These are phyloP conservation scores for Colletotrichum sidae DNA, from an alignment of 2,329 filamentous ascomycete species.

Conservation along the genomic window DNA sequence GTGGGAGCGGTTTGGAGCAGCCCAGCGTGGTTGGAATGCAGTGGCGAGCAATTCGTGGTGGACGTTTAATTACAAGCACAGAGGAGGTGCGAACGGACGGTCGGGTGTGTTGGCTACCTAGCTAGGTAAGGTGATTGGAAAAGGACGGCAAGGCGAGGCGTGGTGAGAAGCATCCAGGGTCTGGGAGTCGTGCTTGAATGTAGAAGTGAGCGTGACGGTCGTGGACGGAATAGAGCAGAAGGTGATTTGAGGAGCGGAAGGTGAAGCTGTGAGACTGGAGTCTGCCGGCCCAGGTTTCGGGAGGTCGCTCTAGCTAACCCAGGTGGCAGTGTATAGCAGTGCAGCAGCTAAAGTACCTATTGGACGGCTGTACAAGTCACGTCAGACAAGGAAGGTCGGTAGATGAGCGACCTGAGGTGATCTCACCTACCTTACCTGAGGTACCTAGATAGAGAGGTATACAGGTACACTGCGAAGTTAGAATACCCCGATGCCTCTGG, in stretches of 20 bases:
- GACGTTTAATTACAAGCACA: constrained; percentile 33
- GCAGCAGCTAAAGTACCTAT: constrained; percentile 1
- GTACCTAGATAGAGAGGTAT: too few species aligned
- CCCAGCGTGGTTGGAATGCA: constrained; percentile 30
- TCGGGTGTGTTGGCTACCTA: constrained; percentile 5
- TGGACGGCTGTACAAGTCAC: too few species aligned
- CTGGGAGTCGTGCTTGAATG: constrained; percentile 27
- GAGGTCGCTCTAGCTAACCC: neutral
- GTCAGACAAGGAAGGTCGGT: too few species aligned
- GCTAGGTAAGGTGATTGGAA: constrained; percentile 9
- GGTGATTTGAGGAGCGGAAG: constrained; percentile 17
- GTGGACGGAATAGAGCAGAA: neutral
- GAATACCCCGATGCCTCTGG: too few species aligned
- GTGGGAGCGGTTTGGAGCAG: constrained; percentile 6
- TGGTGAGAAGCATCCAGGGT: constrained; percentile 15
- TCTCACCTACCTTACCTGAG: too few species aligned
- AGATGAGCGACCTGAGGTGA: too few species aligned
- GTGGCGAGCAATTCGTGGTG: constrained; percentile 33
- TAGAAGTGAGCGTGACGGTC: neutral
- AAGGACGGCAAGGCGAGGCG: constrained; percentile 16
- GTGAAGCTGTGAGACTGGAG: constrained; percentile 32
- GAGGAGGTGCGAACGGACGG: constrained; percentile 16
- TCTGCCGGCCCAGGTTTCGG: constrained; percentile 32
- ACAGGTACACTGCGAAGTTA: too few species aligned
- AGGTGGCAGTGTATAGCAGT: neutral